Evolutionary conservation across 1,284 basidiomycete species (phyloP), one percentile per base, ranked within the genome.

Genomic region (Stereum hirsutum): DNA sequence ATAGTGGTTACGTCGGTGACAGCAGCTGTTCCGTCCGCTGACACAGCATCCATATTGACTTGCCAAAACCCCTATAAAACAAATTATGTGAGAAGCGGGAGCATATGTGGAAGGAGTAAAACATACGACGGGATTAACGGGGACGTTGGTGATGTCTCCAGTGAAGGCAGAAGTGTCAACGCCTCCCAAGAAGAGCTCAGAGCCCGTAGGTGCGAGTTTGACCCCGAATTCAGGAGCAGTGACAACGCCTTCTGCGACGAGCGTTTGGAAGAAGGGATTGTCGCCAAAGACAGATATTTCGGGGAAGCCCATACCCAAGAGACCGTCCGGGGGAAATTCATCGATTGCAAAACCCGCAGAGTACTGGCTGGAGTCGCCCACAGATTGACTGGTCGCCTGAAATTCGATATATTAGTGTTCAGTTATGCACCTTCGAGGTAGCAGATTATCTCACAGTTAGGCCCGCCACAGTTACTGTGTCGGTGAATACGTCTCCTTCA

Each of bases 101-200:
- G n/a, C 27, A 19, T 26, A 20, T 14, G 26, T n/a, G 19, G n/a
- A 19, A 21, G 26, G 20, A n/a, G 17, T 10, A n/a, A 17, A 15
- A 28, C 42, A 34, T 11, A 57, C 58, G 46, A 52, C 39, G 8
- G 49, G 11, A 7, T 50, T 53, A 11, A 61, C 51, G 5, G 53
- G 36, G 0, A 49, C 41, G 28, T 53, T 54, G 2, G 56, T 54
- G 34, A 60, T 50, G 30, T 39, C 30, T 15, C 54, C 58, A 0
- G 44, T 46, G 46, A 47, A 54, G 6, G 51, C 39, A 3, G 34
- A 12, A 7, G 28, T 30, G 41, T 61, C 46, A 20, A 46, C 43
- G 2, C 66, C 65, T 24, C 73, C 73, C 15, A 74, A 58, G 48
- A 54, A 63, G 17, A 75, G 63, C 47, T 65, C 62, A 12, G 58